These are phyloP conservation scores for Ceratobasidium sp. DNA, from an alignment of 1,284 basidiomycete genomes.

Conservation along the genomic window DNA sequence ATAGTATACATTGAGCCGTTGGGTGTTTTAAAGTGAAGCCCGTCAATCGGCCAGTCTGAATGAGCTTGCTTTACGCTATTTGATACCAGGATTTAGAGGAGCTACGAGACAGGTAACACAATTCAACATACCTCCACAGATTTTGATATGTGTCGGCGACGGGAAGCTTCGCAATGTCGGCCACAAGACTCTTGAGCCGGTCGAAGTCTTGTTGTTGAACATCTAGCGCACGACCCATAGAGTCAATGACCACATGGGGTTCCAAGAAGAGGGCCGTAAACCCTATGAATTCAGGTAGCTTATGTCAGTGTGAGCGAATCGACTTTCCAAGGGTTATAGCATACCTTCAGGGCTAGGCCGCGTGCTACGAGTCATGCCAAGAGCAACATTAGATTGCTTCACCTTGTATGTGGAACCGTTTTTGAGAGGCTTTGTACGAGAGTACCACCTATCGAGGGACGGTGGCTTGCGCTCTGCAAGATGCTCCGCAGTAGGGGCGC, in stretches of 20 bases:
- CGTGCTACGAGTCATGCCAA: slow-evolving; percentile 22
- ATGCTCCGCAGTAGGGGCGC: background rate
- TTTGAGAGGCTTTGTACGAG: background rate
- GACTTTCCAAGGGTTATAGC: background rate
- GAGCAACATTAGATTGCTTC: slow-evolving; percentile 6
- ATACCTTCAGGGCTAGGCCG: slow-evolving; percentile 23
- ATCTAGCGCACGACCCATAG: slow-evolving; percentile 59
- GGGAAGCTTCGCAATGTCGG: slow-evolving; percentile 53
- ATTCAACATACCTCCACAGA: slow-evolving; percentile 58
- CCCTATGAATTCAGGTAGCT: background rate
- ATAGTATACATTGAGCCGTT: background rate
- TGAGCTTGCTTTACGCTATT: slow-evolving; percentile 25
- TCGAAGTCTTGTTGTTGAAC: slow-evolving; percentile 59
- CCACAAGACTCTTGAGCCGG: slow-evolving; percentile 58
- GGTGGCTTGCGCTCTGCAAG: background rate
- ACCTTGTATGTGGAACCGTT: slow-evolving; percentile 18
- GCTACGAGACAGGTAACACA: too few relatives aligned
- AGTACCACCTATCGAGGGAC: slow-evolving; percentile 19
- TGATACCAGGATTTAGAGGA: background rate
- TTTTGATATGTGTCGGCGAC: slow-evolving; percentile 62
- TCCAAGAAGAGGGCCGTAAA: slow-evolving; percentile 65
- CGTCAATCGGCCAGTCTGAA: slow-evolving; percentile 22
- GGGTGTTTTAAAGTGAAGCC: background rate
- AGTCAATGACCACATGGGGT: slow-evolving; percentile 61
- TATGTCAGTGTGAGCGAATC: background rate